A percentile compares a stretch with the other conserved stretches of the same genome.
Evolutionary conservation across 768 basidiomycete genomes (phyloP).

Genomic region (Trametes punicea): DNA sequence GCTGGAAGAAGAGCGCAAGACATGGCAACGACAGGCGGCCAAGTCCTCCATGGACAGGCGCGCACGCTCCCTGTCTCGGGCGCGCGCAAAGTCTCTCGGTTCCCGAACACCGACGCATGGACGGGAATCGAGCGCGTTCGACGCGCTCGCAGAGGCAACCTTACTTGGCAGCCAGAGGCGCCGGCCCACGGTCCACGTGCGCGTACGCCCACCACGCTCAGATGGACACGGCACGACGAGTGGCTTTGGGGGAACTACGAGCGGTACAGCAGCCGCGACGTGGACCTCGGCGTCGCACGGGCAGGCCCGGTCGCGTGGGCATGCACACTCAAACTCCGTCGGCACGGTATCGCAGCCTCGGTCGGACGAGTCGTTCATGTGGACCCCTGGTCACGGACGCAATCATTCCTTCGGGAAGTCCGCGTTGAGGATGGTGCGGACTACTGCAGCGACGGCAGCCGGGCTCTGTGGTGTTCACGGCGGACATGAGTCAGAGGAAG

Average conservation of each 20-base stretch:
- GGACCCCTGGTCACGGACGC: constrained; percentile 32
- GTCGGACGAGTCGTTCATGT: constrained; percentile 25
- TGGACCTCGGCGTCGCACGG: constrained; percentile 21
- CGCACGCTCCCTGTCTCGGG: constrained; percentile 58
- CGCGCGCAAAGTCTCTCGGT: constrained; percentile 54
- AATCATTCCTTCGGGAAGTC: constrained; percentile 38
- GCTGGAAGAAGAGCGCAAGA: constrained; percentile 58
- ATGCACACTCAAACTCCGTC: constrained; percentile 36
- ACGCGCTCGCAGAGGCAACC: constrained; percentile 63
- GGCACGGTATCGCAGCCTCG: constrained; percentile 29
- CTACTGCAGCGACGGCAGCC: constrained; percentile 34
- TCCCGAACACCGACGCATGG: constrained; percentile 15
- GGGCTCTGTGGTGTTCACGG: constrained; percentile 26
- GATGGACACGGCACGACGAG: constrained; percentile 17
- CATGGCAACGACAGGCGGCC: constrained; percentile 64
- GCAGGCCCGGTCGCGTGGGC: constrained; percentile 29
- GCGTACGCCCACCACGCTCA: constrained; percentile 15
- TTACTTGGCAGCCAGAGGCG: constrained; percentile 62
- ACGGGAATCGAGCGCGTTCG: constrained; percentile 35
- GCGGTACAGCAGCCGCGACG: constrained; percentile 27
- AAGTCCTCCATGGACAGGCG: constrained; percentile 64
- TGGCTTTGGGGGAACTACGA: constrained; percentile 18
- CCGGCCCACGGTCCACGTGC: constrained; percentile 40
- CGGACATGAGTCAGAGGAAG: constrained; percentile 2
- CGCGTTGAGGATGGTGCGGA: constrained; percentile 32